Conservation (phyloP, 768 basidiomycete genomes). For the Lentinus tigrinus region DNA sequence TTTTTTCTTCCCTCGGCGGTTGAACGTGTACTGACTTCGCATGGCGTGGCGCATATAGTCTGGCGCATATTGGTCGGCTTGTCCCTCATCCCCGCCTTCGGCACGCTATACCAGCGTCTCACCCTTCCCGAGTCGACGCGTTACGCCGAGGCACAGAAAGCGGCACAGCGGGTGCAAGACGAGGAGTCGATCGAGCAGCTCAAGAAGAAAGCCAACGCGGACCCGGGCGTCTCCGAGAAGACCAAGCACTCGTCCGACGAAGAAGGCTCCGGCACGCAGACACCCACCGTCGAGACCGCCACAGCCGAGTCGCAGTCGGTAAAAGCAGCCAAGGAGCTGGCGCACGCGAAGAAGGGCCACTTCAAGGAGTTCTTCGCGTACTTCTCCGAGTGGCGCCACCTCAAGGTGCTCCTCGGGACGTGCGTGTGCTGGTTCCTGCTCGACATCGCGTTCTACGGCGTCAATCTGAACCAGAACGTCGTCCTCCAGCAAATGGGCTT, state of each 20-base stretch:
- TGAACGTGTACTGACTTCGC: background rate
- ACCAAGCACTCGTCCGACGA: background rate
- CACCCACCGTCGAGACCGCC: background rate
- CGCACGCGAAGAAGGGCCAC: constrained; percentile 48
- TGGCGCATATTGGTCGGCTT: constrained; percentile 78
- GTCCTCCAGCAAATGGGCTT: constrained; percentile 76
- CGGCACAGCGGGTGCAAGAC: constrained; percentile 5
- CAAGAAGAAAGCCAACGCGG: constrained; percentile 29
- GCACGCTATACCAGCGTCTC: constrained; percentile 72
- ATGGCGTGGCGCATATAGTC: constrained; percentile 23
- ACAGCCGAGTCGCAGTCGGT: background rate
- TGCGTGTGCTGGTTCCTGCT: constrained; percentile 72
- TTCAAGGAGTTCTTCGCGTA: constrained; percentile 61
- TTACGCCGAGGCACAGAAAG: constrained; percentile 44
- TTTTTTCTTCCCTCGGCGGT: background rate
- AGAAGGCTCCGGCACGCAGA: constrained; percentile 4
- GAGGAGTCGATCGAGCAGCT: constrained; percentile 31
- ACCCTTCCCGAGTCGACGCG: constrained; percentile 70
- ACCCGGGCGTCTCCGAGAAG: constrained; percentile 21
- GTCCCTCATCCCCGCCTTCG: constrained; percentile 73
- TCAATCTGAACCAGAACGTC: constrained; percentile 73
- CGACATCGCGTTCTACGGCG: constrained; percentile 80
- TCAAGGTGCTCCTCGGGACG: constrained; percentile 67
- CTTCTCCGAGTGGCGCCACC: constrained; percentile 72
- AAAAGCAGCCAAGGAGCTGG: constrained; percentile 12